Percentiles rank a stretch among this genome's conserved stretches.
Evolutionary conservation across 75 land plant species (phyloP).

Genomic region (Chamaecyparis obtusa): DNA sequence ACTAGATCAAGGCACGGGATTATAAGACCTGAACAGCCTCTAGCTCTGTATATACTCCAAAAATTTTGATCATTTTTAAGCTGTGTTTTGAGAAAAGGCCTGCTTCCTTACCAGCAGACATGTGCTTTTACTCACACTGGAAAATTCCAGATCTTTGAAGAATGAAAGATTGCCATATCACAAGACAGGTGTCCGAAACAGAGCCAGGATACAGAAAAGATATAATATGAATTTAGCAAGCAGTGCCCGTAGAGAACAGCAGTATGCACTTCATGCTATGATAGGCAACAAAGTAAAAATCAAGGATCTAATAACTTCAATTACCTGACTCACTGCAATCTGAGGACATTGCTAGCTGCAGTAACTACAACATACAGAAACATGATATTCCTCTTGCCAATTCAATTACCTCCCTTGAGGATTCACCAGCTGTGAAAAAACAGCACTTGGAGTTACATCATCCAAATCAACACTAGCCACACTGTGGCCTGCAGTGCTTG

Average conservation of each 20-base stretch:
- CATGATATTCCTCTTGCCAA: neutral
- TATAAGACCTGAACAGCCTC: neutral
- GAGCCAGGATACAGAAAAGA: neutral
- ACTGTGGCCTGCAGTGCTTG: constrained; percentile 30
- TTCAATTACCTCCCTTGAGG: constrained; percentile 55
- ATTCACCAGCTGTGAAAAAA: constrained; percentile 72
- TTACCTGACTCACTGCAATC: neutral
- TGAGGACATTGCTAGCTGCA: neutral
- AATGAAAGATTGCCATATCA: neutral
- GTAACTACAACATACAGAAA: neutral
- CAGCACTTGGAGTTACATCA: constrained; percentile 58
- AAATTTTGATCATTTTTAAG: neutral
- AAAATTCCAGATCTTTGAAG: neutral
- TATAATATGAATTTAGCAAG: neutral
- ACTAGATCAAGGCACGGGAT: neutral
- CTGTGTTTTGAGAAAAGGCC: neutral
- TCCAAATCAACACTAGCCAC: constrained; percentile 4
- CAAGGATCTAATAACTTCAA: neutral
- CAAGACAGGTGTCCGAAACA: neutral
- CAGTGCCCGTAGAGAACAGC: neutral
- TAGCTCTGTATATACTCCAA: neutral
- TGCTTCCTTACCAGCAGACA: neutral
- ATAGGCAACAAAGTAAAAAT: neutral
- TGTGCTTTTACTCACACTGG: neutral
- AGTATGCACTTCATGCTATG: neutral